Percentiles rank a stretch among this genome's conserved stretches.
phyloP scores from a whole-genome alignment of 768 basidiomycete species.

The Podaxis mareebaensis region DNA sequence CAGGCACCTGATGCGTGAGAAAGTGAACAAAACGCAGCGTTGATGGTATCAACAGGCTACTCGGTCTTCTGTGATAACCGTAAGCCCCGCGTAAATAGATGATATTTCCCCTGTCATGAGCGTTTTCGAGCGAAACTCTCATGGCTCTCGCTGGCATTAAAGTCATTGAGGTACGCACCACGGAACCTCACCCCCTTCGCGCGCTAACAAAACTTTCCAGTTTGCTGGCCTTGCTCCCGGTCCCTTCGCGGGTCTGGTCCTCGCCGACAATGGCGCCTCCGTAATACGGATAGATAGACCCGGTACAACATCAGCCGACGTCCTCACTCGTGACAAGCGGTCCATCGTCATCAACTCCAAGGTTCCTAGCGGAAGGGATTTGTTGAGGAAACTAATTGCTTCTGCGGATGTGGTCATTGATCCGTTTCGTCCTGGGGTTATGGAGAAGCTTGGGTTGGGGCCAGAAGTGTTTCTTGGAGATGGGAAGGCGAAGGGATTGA shows the following conservation, averaged over 20 bases:
- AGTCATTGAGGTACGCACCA: slow-evolving; percentile 44
- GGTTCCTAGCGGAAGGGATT: slow-evolving; percentile 51
- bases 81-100: not conserved
- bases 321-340: slow-evolving; percentile 72
- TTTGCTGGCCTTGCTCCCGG: slow-evolving; percentile 84
- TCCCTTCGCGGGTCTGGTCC: slow-evolving; percentile 74
- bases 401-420: slow-evolving; percentile 82
- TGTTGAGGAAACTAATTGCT: slow-evolving; percentile 57
- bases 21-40: not conserved
- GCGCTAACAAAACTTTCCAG: slow-evolving; percentile 33
- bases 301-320: slow-evolving; percentile 37
- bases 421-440: slow-evolving; percentile 80
- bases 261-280: slow-evolving; percentile 78
- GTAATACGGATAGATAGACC: slow-evolving; percentile 76
- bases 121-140: not conserved
- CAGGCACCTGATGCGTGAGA: no score
- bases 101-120: not conserved
- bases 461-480: slow-evolving; percentile 70
- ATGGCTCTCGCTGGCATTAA: slow-evolving; percentile 55
- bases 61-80: slow-evolving; percentile 22
- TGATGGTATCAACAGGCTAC: slow-evolving; percentile 2
- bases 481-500: slow-evolving; percentile 46
- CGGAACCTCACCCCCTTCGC: not conserved
- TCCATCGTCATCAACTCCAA: slow-evolving; percentile 76
- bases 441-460: slow-evolving; percentile 76